Base-by-base conservation (phyloP, 306 rosid genomes). In the Quercus cerris region DNA sequence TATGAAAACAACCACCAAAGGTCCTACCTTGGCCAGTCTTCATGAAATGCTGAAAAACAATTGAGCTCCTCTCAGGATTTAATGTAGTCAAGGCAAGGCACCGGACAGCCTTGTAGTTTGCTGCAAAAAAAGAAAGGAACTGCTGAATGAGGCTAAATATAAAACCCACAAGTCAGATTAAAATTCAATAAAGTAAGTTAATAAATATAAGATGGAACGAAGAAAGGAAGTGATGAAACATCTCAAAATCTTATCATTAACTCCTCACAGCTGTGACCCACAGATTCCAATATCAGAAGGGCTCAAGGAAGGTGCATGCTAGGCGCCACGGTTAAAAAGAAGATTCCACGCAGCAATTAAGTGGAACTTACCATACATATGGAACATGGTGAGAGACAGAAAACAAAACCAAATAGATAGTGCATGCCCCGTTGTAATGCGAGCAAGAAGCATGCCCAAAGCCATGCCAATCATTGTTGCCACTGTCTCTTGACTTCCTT, bases 391-490 rank as follows among this genome's bases (percentile, higher is more conserved):
- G 83, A 89, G 89, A 70, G 89, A 90, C 84, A 94, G 77, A 83
- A 94, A 94, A 1, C 84, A 91, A 82, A 90, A 75, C 98, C 98
- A 94, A 71, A 92, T 89, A 85, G 91, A 94, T 56, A 90, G 82
- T 2, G 98, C 94, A 74, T 81, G 87, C 66, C 90, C 97, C 74
- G 76, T 85, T 54, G 97, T 94, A 20, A 81, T 12, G 41, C 81
- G 97, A 77, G 98, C 98, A 83, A 94, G 94, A 77, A 94, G 88
- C 98, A 94, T 92, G 20, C 97, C 97, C 49, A 90, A 59, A 15
- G 94, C 96, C 97, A 94, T 94, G 82, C 98, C 98, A 58, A 89
- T 80, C 98, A 94, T 94, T 6, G 98, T 94, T 73, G 95, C 96
- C 70, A 90, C 22, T 57, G 90, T 89, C 78, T 89, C 93, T 73